phyloP scores from a whole-genome alignment of 345 rosid species.

The Eutrema heterophyllum region DNA sequence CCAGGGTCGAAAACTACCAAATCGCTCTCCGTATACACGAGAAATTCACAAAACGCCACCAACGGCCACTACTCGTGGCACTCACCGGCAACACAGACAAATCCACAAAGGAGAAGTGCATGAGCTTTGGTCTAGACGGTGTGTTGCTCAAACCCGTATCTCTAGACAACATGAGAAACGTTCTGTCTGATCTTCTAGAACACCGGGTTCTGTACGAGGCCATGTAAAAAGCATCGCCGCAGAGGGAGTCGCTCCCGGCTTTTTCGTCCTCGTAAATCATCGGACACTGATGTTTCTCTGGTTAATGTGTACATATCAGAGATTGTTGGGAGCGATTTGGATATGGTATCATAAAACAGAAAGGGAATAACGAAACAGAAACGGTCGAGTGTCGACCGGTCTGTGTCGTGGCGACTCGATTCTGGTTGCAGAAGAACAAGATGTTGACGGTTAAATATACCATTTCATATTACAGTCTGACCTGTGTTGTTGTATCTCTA shows the following conservation, averaged over 20 bases:
- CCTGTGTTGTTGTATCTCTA: conserved; percentile 10
- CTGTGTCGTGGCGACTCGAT: background rate
- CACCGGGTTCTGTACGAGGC: conserved; percentile 53
- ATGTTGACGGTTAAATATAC: conserved; percentile 9
- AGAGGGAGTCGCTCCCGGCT: background rate
- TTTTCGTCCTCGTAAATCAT: background rate
- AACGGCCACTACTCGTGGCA: conserved; percentile 80
- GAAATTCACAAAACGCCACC: conserved; percentile 60
- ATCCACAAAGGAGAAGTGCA: conserved; percentile 69
- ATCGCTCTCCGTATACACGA: conserved; percentile 54
- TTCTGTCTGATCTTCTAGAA: conserved; percentile 67
- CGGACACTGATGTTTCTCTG: conserved; percentile 28
- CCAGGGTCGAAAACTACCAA: conserved; percentile 58
- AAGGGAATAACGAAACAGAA: background rate
- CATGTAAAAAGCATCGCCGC: conserved; percentile 24
- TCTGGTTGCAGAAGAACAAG: conserved; percentile 5
- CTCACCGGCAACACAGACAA: conserved; percentile 72
- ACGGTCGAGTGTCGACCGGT: background rate
- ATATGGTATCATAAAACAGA: background rate
- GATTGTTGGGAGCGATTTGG: conserved; percentile 13
- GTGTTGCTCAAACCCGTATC: conserved; percentile 72
- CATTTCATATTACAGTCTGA: background rate
- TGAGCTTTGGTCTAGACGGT: conserved; percentile 81
- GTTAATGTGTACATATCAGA: conserved; percentile 33
- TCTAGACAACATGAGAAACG: conserved; percentile 76